Conservation (phyloP, 2,329 filamentous ascomycete species). For the Paraphaeosphaeria sporulosa region DNA sequence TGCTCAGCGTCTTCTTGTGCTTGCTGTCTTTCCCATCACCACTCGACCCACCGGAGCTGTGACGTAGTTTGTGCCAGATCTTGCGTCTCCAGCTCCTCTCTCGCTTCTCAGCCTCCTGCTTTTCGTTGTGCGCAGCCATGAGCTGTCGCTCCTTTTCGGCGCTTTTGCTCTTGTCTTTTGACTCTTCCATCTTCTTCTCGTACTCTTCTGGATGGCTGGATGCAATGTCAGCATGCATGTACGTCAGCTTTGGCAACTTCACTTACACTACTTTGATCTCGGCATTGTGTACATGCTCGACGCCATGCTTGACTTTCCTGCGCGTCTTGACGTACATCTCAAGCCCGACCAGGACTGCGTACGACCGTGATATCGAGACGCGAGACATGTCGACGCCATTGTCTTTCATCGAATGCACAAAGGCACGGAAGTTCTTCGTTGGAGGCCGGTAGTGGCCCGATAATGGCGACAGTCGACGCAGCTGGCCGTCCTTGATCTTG, state of each 20-base stretch:
- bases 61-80: slow-evolving; percentile 41
- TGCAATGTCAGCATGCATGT: neutral
- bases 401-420: slow-evolving; percentile 75
- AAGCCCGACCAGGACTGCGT: slow-evolving; percentile 81
- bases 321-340: slow-evolving; percentile 79
- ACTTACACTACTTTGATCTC: slow-evolving; percentile 64
- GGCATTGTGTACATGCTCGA: slow-evolving; percentile 59
- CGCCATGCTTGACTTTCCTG: slow-evolving; percentile 65
- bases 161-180: slow-evolving; percentile 65
- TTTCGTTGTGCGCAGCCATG: slow-evolving; percentile 50
- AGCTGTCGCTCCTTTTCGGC: slow-evolving; percentile 69
- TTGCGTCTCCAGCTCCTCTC: slow-evolving; percentile 41
- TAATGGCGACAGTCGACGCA: slow-evolving; percentile 74
- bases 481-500: slow-evolving; percentile 80
- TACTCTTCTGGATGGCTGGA: slow-evolving; percentile 64
- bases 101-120: slow-evolving; percentile 54
- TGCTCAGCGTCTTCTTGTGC: slow-evolving; percentile 39
- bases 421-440: slow-evolving; percentile 81
- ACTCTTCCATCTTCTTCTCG: slow-evolving; percentile 53
- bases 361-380: slow-evolving; percentile 81
- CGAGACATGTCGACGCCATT: slow-evolving; percentile 80
- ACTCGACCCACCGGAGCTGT: slow-evolving; percentile 24
- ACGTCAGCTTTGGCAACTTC: neutral
- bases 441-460: slow-evolving; percentile 86
- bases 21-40: slow-evolving; percentile 33